Base-by-base conservation (phyloP, 2,329 filamentous ascomycete species). In the Xylaria sp. region DNA sequence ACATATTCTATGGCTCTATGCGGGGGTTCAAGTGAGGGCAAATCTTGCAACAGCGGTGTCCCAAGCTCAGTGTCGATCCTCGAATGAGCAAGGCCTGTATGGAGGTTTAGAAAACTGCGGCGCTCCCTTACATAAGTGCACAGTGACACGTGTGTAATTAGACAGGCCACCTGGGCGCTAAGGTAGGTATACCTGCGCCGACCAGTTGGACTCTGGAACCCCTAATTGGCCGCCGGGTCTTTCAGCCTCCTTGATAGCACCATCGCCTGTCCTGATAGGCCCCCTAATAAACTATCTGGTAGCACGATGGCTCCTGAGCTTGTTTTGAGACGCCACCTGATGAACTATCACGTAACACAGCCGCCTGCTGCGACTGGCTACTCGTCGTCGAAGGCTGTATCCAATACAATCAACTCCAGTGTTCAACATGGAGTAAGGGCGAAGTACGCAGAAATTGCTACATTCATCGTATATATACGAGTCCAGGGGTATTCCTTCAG, bases 81-180 rank as follows among this genome's bases (percentile, higher is more conserved):
- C 47, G 47, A 50, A 53, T 30, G 19, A n/a, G 50, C 50, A 32
- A 6, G 24, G 27, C 7, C 24, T 32, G 24, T 32, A 11, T 8
- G 50, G 11, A n/a, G 24, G 50, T 24, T 9, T 11, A n/a, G 21
- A 17, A 19, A 7, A n/a, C 24, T 30, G 48, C 19, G 48, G 30
- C 24, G 21, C 50, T 50, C 19, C 21, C 47, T 53, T 21, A 21
- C 50, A 27, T 53, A n/a, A 5, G 24, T 53, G 5, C 27, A 9
- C 50, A 24, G 50, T 53, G 24, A 53, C 50, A 53, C 50, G 1
- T 53, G 27, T 53, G 24, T n/a, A 17, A 32, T 21, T 53, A 30
- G 11, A 53, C 50, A 53, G 24, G 27, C 50, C 50, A 32, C 50
- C 50, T 7, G 12, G 50, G 27, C 27, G 50, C 50, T 32, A 53